These are phyloP conservation scores for Crithidia sp. DNA, from an alignment of 208 protist species.

Conservation along the genomic window DNA sequence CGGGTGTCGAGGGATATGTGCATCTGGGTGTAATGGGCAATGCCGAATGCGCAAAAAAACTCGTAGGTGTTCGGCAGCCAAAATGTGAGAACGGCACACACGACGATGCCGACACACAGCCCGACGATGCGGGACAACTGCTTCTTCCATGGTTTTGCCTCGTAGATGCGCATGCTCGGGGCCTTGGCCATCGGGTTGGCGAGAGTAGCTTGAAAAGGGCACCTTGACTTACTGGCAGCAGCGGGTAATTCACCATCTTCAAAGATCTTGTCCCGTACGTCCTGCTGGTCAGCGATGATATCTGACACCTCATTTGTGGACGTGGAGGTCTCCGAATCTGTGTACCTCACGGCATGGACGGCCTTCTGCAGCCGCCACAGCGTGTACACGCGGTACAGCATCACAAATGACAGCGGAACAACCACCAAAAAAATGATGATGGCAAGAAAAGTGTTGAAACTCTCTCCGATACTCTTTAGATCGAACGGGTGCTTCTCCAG, in stretches of 20 bases:
- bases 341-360: background rate
- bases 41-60: conserved; percentile 28
- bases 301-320: background rate
- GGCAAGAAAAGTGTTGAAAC: conserved; percentile 10
- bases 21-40: conserved; percentile 31
- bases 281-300: background rate
- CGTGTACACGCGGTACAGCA: conserved; percentile 11
- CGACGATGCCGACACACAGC: conserved; percentile 21
- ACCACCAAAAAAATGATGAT: conserved; percentile 27
- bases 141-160: background rate
- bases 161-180: conserved; percentile 5
- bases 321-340: background rate
- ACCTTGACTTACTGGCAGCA: too few species aligned
- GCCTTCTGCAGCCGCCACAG: background rate
- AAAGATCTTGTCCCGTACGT: too few species aligned
- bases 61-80: conserved; percentile 62
- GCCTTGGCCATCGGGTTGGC: conserved; percentile 16
- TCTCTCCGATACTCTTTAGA: background rate
- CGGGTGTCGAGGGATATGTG: background rate
- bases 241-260: too few species aligned
- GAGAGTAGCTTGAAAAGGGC: background rate
- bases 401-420: conserved; percentile 31
- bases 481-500: conserved; percentile 3
- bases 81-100: conserved; percentile 37
- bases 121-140: conserved; percentile 15